phyloP scores from a whole-genome alignment of 352 stramenopile genomes.

The Phytophthora cajani region DNA sequence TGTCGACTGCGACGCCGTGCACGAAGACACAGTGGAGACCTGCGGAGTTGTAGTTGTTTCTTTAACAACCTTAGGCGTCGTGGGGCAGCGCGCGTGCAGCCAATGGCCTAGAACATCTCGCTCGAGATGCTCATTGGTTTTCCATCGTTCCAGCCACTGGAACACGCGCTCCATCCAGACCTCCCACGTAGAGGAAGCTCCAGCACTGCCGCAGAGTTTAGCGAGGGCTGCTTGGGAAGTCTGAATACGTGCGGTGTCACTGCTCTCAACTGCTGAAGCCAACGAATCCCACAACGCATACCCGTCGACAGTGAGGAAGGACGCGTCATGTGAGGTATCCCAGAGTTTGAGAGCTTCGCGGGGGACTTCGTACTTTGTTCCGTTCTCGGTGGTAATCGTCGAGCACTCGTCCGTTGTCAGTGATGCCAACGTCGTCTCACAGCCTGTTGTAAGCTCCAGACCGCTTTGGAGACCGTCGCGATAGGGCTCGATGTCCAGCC shows the following conservation, averaged over 20 bases:
- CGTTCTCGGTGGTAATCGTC: constrained; percentile 40
- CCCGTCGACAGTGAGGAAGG: constrained; percentile 51
- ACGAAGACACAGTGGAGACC: constrained; percentile 34
- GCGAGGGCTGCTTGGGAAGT: constrained; percentile 34
- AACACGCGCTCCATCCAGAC: constrained; percentile 66
- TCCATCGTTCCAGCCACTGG: constrained; percentile 64
- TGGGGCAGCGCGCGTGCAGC: constrained; percentile 63
- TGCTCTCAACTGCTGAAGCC: constrained; percentile 20
- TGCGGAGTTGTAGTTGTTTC: constrained; percentile 22
- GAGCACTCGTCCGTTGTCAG: constrained; percentile 29
- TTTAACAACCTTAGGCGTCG: constrained; percentile 24
- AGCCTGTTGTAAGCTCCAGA: constrained; percentile 58
- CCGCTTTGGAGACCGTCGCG: constrained; percentile 48
- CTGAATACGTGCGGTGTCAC: constrained; percentile 18
- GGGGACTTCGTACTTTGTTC: constrained; percentile 55
- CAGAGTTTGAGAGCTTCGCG: constrained; percentile 53
- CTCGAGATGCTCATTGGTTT: constrained; percentile 53
- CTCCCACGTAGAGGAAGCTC: constrained; percentile 42
- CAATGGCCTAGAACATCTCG: constrained; percentile 74
- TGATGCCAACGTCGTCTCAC: constrained; percentile 18
- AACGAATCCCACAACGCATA: constrained; percentile 55
- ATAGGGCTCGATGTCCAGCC: constrained; percentile 75
- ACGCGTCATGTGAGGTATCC: constrained; percentile 39
- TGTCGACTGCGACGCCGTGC: constrained; percentile 37
- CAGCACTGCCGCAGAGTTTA: constrained; percentile 27